Percentiles rank a stretch among this genome's conserved stretches.
Evolutionary conservation across 192 early-diverging fungal species (phyloP).

Genomic region (Jimgerdemannia flammicorona): DNA sequence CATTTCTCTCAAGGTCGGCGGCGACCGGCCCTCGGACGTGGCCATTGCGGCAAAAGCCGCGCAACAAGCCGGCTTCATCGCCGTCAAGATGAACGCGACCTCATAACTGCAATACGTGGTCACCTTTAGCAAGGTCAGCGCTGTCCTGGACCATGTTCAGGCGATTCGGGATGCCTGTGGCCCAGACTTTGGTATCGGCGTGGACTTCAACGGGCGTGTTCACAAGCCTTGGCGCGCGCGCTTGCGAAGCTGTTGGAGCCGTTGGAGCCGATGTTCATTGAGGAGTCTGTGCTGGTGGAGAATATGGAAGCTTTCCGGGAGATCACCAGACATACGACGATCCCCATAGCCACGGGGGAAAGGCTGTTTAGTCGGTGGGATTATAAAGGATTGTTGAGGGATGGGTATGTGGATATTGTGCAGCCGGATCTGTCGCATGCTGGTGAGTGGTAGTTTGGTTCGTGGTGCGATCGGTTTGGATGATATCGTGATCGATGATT

Average conservation of each 20-base stretch:
- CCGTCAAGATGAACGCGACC: slow-evolving; percentile 13
- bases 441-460: background rate
- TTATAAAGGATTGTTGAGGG: slow-evolving; percentile 10
- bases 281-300: slow-evolving; percentile 7
- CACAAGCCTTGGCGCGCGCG: slow-evolving; percentile 13
- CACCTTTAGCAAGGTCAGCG: slow-evolving; percentile 9
- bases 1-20: background rate
- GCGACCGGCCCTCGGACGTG: slow-evolving; percentile 10
- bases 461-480: no score
- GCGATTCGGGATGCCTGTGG: slow-evolving; percentile 11
- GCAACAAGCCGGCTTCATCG: slow-evolving; percentile 5
- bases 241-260: slow-evolving; percentile 1
- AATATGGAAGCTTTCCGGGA: slow-evolving; percentile 8
- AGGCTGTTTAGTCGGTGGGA: slow-evolving; percentile 12
- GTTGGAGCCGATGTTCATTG: slow-evolving; percentile 14
- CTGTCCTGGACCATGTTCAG: slow-evolving; percentile 6
- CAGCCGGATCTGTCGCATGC: slow-evolving; percentile 17
- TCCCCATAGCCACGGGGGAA: slow-evolving; percentile 16
- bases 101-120: slow-evolving; percentile 5
- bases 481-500: no score
- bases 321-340: slow-evolving; percentile 5
- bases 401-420: slow-evolving; percentile 17
- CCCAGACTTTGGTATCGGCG: slow-evolving; percentile 10
- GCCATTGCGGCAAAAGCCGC: slow-evolving; percentile 2
- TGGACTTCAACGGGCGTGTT: slow-evolving; percentile 15